Evolutionary conservation across 768 basidiomycete species (phyloP), one percentile per base, ranked within the genome.

Genomic region (Panaeolus cyanescens): DNA sequence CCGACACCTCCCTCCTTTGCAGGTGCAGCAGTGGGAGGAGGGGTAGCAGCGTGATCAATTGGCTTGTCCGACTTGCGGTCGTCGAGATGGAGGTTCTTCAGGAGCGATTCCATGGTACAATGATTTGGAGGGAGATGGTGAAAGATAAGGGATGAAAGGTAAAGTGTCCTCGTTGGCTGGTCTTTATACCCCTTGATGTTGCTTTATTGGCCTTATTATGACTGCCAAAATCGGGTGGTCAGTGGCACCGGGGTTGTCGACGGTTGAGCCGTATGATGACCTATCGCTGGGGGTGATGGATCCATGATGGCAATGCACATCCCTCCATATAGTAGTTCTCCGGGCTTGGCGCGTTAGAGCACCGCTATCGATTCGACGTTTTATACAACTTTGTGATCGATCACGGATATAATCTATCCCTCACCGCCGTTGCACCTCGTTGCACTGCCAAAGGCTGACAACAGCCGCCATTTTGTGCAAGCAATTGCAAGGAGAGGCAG

Each of bases 21-120:
- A 17, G 56, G 20, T 42, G 37, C 30, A 25, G 22, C 56, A 39
- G 34, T 20, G 19, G 56, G 37, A 42, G 56, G 34, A 25, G 56
- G 56, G 31, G 56, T 37, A 15, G 37, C 32, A 30, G 56, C 37
- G 8, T 37, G 15, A 3, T 36, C 55, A 12, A n/a, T 28, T 20
- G 20, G 40, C 19, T 58, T 19, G 5, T 58, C 37, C 37, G 56
- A 58, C 40, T 36, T 58, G 39, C n/a, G 12, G 36, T 58, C 56
- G 36, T 32, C 36, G 30, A 58, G 34, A 25, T 58, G 56, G 9
- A 58, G 36, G 22, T 40, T 58, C 37, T 58, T 58, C 34, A 58
- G 10, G 12, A 58, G 34, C 13, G 37, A 37, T 30, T 58, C 56
- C 56, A 58, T 58, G 37, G 9, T 42, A n/a, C 8, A 42, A 17